Evolutionary conservation across 805 yeast genomes (phyloP).

Genomic region (Lachancea dasiensis): DNA sequence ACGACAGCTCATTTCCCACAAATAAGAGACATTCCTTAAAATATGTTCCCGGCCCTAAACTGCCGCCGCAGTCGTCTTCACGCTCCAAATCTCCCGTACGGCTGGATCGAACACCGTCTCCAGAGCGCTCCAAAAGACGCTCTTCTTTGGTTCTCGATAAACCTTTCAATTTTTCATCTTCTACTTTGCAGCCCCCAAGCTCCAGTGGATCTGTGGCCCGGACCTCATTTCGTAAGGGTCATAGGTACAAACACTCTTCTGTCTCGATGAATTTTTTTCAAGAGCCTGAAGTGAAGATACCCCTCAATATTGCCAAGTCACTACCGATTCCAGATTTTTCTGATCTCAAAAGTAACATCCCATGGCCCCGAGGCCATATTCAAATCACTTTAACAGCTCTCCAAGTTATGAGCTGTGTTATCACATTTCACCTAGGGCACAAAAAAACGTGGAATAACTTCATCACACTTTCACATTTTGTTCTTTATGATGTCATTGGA

Average conservation of each 20-base stretch:
- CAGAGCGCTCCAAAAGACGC: conserved; percentile 19
- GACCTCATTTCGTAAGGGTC: conserved; percentile 84
- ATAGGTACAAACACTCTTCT: conserved; percentile 90
- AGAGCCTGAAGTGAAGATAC: conserved; percentile 75
- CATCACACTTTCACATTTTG: conserved; percentile 76
- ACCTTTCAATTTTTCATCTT: conserved; percentile 26
- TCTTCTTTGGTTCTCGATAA: conserved; percentile 22
- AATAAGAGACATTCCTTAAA: conserved; percentile 22
- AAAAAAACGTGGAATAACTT: conserved; percentile 52
- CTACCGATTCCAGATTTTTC: conserved; percentile 40
- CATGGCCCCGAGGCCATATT: conserved; percentile 45
- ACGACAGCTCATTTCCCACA: conserved; percentile 1
- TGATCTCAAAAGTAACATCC: conserved; percentile 60
- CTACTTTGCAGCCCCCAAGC: conserved; percentile 12
- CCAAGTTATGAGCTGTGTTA: conserved; percentile 50
- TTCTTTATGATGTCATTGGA: conserved; percentile 82
- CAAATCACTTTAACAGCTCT: conserved; percentile 52
- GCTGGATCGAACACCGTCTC: conserved; percentile 21
- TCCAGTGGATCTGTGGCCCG: conserved; percentile 24
- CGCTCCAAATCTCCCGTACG: conserved; percentile 27
- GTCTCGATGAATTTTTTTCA: conserved; percentile 94
- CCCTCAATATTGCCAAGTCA: conserved; percentile 69
- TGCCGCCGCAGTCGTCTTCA: conserved; percentile 29
- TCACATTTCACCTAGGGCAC: conserved; percentile 57
- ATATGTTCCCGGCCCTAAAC: conserved; percentile 28